Evolutionary conservation across 228 moss, liverwort and hornwort genomes (phyloP), one percentile per base, ranked within the genome.

Genomic region (Sphagnum magellanicum): DNA sequence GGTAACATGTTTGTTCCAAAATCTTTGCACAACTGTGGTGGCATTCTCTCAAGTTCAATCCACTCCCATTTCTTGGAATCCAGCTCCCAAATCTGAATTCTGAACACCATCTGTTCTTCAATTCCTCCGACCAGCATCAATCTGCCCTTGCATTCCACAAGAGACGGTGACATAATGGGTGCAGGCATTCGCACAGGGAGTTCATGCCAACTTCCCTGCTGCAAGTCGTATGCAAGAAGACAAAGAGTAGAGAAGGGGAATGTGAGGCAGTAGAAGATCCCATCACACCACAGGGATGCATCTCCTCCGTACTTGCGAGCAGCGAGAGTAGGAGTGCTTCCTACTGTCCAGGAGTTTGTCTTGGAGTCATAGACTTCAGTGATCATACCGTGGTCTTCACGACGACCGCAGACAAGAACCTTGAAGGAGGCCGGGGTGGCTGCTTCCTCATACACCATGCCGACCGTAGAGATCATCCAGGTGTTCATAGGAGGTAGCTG

Each of bases 331-430:
- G 81, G 79, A 11, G 76, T 51, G 3, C 82, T 79, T 4, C 86
- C 84, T 47, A 79, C 76, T 9, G 68, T 65, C 92, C 92, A 93
- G 1, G 55, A 52, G 47, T 80, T 76, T 0, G 52, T 76, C 9
- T 72, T 75, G 10, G 92, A 93, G 67, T 90, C 90, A 13, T 88
- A 93, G 50, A 93, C 78, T 72, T 93, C 90, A n/a, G 86, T 77
- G 71, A 77, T 84, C 70, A 93, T 68, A 62, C 73, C 72, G 60
- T 85, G 77, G 70, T 81, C 79, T 53, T 82, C 79, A 4, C 67
- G 70, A 46, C 81, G 81, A 50, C 85, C 85, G 32, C 79, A 82
- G 8, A 90, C 86, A 6, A 93, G 53, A 49, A 93, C 81, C 69
- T 83, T 83, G 79, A 88, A 93, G 0, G 70, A 16, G 15, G 65